Conservation (phyloP, 129 eudicot species). For the Glebionis coronaria region DNA sequence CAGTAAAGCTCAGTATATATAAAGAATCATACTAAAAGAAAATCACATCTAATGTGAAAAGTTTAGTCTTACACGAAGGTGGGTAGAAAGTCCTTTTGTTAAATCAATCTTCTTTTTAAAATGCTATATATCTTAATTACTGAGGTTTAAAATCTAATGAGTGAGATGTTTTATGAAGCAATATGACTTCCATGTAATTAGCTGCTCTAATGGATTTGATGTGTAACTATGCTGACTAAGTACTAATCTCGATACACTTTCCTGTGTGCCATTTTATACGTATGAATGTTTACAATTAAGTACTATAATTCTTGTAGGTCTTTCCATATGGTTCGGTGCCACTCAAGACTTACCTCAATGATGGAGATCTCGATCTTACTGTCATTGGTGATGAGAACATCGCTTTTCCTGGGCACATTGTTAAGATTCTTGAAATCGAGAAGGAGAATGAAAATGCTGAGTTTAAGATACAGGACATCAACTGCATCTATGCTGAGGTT, state of each 20-base stretch:
- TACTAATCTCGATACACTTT: background rate
- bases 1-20: no score
- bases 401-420: background rate
- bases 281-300: no score
- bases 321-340: conserved; percentile 88
- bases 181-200: background rate
- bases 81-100: background rate
- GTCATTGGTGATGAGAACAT: conserved; percentile 24
- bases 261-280: background rate
- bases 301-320: conserved; percentile 40
- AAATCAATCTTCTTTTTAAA: background rate
- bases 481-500: conserved; percentile 88
- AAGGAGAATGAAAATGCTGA: conserved; percentile 44
- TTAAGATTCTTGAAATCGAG: conserved; percentile 18
- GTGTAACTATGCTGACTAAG: background rate
- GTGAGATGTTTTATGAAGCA: background rate
- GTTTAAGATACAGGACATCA: conserved; percentile 50
- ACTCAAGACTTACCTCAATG: conserved; percentile 80
- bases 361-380: conserved; percentile 88
- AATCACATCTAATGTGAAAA: background rate
- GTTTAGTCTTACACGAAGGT: no score
- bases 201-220: background rate
- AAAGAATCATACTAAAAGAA: no score
- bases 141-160: no score
- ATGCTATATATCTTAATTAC: background rate